A percentile compares a stretch with the other conserved stretches of the same genome.
These are phyloP conservation scores for Pelargonium cotyledonis DNA, from an alignment of 441 rosid species.

Conservation along the genomic window DNA sequence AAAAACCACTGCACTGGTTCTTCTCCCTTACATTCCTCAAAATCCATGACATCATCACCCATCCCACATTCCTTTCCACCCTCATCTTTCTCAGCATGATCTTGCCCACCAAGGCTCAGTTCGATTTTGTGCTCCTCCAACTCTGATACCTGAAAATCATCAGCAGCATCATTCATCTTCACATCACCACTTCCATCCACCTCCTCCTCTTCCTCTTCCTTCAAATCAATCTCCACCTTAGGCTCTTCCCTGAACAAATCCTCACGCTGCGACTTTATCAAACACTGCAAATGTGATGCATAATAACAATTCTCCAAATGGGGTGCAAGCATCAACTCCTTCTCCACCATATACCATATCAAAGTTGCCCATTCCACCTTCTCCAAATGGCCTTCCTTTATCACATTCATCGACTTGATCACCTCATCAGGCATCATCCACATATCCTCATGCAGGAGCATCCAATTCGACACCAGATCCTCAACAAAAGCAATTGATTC, in stretches of 20 bases:
- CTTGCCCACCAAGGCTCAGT: slow-evolving; percentile 33
- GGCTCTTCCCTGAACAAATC: slow-evolving; percentile 33
- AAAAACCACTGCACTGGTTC: slow-evolving; percentile 25
- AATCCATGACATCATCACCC: slow-evolving; percentile 17
- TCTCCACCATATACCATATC: slow-evolving; percentile 89
- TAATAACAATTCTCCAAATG: slow-evolving; percentile 57
- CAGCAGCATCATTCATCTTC: neutral
- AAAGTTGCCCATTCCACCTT: slow-evolving; percentile 69
- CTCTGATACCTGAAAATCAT: slow-evolving; percentile 20
- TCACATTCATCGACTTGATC: slow-evolving; percentile 29
- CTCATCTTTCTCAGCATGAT: slow-evolving; percentile 25
- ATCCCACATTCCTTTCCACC: slow-evolving; percentile 21
- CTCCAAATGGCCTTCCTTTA: slow-evolving; percentile 61
- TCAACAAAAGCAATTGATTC: slow-evolving; percentile 45
- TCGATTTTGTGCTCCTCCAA: slow-evolving; percentile 50
- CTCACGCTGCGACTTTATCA: slow-evolving; percentile 49
- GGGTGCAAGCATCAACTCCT: slow-evolving; percentile 48
- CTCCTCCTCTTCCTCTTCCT: slow-evolving; percentile 29
- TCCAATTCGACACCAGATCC: slow-evolving; percentile 59
- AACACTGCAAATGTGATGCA: slow-evolving; percentile 73
- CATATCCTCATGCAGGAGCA: slow-evolving; percentile 67
- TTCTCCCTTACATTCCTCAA: slow-evolving; percentile 28
- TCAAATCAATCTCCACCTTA: slow-evolving; percentile 32
- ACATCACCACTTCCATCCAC: slow-evolving; percentile 4
- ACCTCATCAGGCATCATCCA: slow-evolving; percentile 70